Evolutionary conservation across 306 rosid genomes (phyloP).

Genomic region (Gastrolobium bilobum): DNA sequence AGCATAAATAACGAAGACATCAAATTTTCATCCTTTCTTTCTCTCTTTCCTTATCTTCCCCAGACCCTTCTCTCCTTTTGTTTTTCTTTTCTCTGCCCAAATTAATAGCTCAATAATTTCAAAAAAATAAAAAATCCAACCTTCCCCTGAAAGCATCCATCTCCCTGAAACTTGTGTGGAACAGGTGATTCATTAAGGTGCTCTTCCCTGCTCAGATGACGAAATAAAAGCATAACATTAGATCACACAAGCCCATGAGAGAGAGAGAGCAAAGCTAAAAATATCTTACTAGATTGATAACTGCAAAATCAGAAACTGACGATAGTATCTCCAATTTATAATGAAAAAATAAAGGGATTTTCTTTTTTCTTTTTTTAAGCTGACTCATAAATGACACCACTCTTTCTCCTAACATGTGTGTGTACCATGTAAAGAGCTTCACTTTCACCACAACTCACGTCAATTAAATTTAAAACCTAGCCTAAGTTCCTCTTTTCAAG

Average conservation of each 20-base stretch:
- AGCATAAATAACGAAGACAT: neutral
- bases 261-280: slow-evolving; percentile 12
- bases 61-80: neutral
- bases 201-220: slow-evolving; percentile 79
- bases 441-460: slow-evolving; percentile 21
- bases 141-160: slow-evolving; percentile 96
- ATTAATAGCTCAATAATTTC: slow-evolving; percentile 1
- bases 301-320: slow-evolving; percentile 33
- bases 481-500: neutral
- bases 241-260: slow-evolving; percentile 15
- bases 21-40: slow-evolving; percentile 5
- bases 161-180: slow-evolving; percentile 84
- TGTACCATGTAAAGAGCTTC: neutral
- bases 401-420: neutral
- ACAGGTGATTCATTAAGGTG: slow-evolving; percentile 87
- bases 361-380: neutral
- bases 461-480: slow-evolving; percentile 41
- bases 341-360: neutral
- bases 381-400: neutral
- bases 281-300: slow-evolving; percentile 16
- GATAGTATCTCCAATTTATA: slow-evolving; percentile 17
- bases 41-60: neutral
- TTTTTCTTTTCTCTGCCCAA: neutral
- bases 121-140: slow-evolving; percentile 51
- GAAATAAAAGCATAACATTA: slow-evolving; percentile 12